Conservation (phyloP, 2,329 filamentous ascomycete species). For the Xylaria sp. region DNA sequence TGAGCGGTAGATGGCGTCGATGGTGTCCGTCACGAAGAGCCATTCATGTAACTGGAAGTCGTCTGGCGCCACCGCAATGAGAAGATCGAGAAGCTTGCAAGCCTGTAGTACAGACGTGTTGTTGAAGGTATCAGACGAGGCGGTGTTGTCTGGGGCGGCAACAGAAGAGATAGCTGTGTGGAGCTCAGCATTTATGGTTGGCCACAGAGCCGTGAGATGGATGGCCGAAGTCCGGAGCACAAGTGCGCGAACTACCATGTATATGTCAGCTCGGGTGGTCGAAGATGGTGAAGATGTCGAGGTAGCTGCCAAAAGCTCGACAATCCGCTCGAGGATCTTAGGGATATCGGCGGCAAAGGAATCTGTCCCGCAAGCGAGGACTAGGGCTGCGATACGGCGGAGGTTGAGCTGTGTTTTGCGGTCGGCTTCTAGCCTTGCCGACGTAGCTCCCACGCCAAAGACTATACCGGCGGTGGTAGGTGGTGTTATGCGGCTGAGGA, state of each 20-base stretch:
- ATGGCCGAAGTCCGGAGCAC: slow-evolving; percentile 77
- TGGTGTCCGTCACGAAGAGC: slow-evolving; percentile 96
- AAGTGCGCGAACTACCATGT: slow-evolving; percentile 82
- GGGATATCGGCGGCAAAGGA: slow-evolving; percentile 78
- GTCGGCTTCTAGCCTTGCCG: slow-evolving; percentile 91
- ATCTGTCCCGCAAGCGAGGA: slow-evolving; percentile 77
- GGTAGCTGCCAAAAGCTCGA: slow-evolving; percentile 83
- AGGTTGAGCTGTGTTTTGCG: slow-evolving; percentile 89
- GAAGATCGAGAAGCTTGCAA: slow-evolving; percentile 87
- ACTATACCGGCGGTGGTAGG: slow-evolving; percentile 95
- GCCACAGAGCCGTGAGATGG: slow-evolving; percentile 86
- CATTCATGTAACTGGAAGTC: slow-evolving; percentile 99
- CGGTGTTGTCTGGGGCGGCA: slow-evolving; percentile 65
- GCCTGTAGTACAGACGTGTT: slow-evolving; percentile 81
- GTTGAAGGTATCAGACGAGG: slow-evolving; percentile 71
- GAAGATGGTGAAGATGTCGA: slow-evolving; percentile 90
- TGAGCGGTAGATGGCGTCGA: slow-evolving; percentile 89
- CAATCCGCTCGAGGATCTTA: slow-evolving; percentile 76
- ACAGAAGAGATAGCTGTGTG: slow-evolving; percentile 78
- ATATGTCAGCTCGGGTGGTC: slow-evolving; percentile 83
- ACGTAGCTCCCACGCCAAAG: slow-evolving; percentile 96
- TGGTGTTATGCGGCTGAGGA: slow-evolving; percentile 76
- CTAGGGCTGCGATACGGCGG: slow-evolving; percentile 75
- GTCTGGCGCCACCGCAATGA: slow-evolving; percentile 86
- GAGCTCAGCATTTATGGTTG: slow-evolving; percentile 83